Conservation (phyloP, 257 asterid species). For the Petrea volubilis region DNA sequence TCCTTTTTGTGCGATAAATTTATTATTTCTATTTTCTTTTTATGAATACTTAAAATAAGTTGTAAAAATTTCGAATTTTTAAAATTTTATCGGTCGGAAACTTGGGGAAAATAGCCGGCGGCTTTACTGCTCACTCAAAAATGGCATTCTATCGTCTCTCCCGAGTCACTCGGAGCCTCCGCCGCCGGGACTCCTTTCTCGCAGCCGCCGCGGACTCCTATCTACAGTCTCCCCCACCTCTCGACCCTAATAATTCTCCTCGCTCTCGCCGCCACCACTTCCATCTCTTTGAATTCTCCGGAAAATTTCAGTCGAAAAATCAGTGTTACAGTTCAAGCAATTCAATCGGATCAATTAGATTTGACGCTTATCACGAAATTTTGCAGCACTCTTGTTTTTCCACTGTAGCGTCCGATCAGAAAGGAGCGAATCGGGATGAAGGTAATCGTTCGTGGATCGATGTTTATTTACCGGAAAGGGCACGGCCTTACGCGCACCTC, state of each 20-base stretch:
- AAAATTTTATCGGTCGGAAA: too few species aligned
- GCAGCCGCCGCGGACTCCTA: conserved; percentile 13
- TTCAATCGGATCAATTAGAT: conserved; percentile 32
- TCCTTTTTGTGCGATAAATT: too few species aligned
- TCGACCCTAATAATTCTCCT: conserved; percentile 3
- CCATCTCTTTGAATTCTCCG: conserved; percentile 20
- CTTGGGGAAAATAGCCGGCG: background rate
- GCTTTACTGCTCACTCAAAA: background rate
- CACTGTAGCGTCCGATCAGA: conserved; percentile 32
- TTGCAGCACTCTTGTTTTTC: conserved; percentile 39
- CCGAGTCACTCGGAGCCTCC: conserved; percentile 30
- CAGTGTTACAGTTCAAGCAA: conserved; percentile 11
- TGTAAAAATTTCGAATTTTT: too few species aligned
- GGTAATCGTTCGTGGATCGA: conserved; percentile 68
- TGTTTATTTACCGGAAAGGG: conserved; percentile 61
- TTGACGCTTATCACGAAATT: conserved; percentile 28
- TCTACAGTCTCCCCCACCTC: background rate
- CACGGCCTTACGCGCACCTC: conserved; percentile 70
- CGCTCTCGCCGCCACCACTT: conserved; percentile 16
- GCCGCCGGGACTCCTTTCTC: conserved; percentile 25
- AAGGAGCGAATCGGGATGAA: conserved; percentile 23
- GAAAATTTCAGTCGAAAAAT: conserved; percentile 11
- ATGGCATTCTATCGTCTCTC: conserved; percentile 36
- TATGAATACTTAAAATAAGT: too few species aligned
- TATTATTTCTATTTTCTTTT: too few species aligned